A percentile compares a stretch with the other conserved stretches of the same genome.
phyloP scores from a whole-genome alignment of 148 eudicot genomes.

The Diospyros lotus region DNA sequence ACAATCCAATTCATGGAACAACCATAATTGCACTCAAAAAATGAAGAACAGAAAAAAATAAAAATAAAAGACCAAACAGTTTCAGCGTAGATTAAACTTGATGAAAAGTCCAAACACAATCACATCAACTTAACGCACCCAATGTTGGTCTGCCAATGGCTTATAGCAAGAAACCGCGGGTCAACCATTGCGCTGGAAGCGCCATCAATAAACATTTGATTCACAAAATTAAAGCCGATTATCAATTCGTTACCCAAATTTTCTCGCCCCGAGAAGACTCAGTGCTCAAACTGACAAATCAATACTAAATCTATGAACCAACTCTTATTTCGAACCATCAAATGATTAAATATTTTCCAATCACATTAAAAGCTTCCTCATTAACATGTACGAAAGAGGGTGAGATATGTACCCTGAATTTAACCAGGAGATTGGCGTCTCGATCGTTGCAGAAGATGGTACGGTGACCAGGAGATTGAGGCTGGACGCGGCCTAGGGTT shows the following conservation, averaged over 20 bases:
- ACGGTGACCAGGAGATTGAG: slow-evolving; percentile 19
- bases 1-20: background rate
- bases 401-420: background rate
- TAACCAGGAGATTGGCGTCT: background rate
- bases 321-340: background rate
- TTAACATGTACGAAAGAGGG: background rate
- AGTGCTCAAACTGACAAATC: background rate
- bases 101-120: background rate
- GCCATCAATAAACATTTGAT: background rate
- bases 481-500: slow-evolving; percentile 17
- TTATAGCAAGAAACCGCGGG: background rate
- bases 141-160: background rate
- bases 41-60: background rate
- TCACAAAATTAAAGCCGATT: background rate
- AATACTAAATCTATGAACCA: background rate
- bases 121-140: background rate
- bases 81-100: no score
- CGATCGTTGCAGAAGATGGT: slow-evolving; percentile 17
- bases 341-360: background rate
- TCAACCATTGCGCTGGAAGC: background rate
- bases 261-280: background rate
- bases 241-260: background rate
- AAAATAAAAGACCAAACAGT: background rate
- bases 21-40: background rate
- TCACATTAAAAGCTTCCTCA: background rate